Conservation (phyloP, 2,329 filamentous ascomycete genomes). For the Sclerotiophoma versabilis region DNA sequence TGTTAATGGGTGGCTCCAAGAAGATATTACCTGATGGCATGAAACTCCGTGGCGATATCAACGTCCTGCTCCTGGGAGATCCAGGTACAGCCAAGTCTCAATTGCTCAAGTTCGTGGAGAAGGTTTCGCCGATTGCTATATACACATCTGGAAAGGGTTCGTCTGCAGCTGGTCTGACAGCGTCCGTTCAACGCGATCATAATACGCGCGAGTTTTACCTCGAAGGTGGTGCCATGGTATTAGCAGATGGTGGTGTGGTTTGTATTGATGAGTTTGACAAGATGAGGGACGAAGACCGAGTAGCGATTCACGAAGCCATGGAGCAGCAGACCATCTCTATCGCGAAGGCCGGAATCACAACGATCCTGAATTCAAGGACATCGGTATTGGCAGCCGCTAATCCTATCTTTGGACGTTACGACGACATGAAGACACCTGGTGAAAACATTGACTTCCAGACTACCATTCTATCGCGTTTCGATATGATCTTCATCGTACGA, state of each 20-base stretch:
- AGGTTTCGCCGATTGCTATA: conserved; percentile 93
- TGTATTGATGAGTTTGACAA: conserved; percentile 99
- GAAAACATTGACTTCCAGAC: conserved; percentile 99
- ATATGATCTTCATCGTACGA: conserved; percentile 99
- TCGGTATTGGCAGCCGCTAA: conserved; percentile 96
- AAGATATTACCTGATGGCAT: conserved; percentile 98
- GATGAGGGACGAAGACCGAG: conserved; percentile 97
- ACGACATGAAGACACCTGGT: conserved; percentile 95
- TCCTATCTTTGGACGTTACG: conserved; percentile 96
- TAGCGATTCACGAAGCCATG: conserved; percentile 99
- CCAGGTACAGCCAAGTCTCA: conserved; percentile 98
- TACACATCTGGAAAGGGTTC: conserved; percentile 99
- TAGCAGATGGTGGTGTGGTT: conserved; percentile 94
- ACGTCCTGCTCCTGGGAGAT: conserved; percentile 94
- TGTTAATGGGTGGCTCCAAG: conserved; percentile 93
- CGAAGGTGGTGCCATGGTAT: conserved; percentile 97
- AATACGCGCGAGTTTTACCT: conserved; percentile 96
- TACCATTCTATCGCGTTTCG: conserved; percentile 96
- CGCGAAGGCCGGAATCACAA: conserved; percentile 97
- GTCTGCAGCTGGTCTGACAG: conserved; percentile 94
- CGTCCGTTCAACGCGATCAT: conserved; percentile 92
- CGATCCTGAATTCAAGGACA: conserved; percentile 93
- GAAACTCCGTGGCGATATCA: conserved; percentile 97
- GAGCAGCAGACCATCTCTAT: conserved; percentile 99
- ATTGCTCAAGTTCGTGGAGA: conserved; percentile 95